Percentiles rank a stretch among this genome's conserved stretches.
These are phyloP conservation scores for Trypanosoma scelopori DNA, from an alignment of 208 protist genomes.

Conservation along the genomic window DNA sequence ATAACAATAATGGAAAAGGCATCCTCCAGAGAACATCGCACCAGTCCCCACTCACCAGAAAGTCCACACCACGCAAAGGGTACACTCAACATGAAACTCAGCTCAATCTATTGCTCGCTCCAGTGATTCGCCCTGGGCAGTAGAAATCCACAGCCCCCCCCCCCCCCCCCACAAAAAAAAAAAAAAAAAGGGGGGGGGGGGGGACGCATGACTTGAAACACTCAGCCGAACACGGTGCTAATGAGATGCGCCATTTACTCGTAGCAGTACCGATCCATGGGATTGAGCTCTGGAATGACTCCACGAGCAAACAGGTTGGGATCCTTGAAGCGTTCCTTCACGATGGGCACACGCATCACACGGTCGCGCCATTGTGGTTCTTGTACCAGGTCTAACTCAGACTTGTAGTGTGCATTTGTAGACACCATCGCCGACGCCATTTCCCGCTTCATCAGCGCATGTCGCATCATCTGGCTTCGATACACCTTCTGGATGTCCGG, in stretches of 20 bases:
- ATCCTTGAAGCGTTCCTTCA: slow-evolving; percentile 70
- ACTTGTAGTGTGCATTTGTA: slow-evolving; percentile 45
- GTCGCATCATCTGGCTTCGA: slow-evolving; percentile 58
- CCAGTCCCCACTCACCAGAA: too few species aligned
- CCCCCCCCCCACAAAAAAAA: too few species aligned
- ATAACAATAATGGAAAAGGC: not conserved
- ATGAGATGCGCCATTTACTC: slow-evolving; percentile 27
- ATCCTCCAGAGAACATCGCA: too few species aligned
- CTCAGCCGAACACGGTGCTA: too few species aligned
- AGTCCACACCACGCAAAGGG: too few species aligned
- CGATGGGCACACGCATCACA: slow-evolving; percentile 44
- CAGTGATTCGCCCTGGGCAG: too few species aligned
- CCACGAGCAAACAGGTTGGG: slow-evolving; percentile 73
- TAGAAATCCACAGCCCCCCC: too few species aligned
- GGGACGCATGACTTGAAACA: too few species aligned
- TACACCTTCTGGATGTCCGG: slow-evolving; percentile 86
- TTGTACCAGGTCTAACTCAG: slow-evolving; percentile 42
- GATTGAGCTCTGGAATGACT: slow-evolving; percentile 41
- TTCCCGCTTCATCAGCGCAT: slow-evolving; percentile 40
- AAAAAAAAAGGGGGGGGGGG: slow-evolving; percentile 12
- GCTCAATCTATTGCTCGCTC: too few species aligned
- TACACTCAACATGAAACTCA: too few species aligned
- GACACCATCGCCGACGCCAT: slow-evolving; percentile 47
- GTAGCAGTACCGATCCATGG: slow-evolving; percentile 62
- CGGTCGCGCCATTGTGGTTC: slow-evolving; percentile 73